Evolutionary conservation across 345 rosid species (phyloP).

Genomic region (Anastatica hierochuntica): DNA sequence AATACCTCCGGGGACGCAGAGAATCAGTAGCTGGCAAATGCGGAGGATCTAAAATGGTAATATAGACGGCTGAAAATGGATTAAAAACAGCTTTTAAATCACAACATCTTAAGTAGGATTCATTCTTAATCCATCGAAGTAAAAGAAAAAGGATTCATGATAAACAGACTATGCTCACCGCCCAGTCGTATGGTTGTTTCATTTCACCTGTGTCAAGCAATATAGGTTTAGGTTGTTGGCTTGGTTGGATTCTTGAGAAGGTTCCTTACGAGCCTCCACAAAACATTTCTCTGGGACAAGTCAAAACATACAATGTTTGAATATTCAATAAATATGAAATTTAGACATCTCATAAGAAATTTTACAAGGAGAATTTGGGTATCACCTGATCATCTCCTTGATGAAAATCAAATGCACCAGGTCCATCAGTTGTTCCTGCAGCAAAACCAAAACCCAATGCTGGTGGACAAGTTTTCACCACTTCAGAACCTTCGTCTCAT

Average conservation of each 20-base stretch:
- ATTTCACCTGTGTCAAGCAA: conserved; percentile 88
- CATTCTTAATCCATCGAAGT: background rate
- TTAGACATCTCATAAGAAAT: background rate
- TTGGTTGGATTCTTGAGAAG: conserved; percentile 53
- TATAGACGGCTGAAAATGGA: conserved; percentile 51
- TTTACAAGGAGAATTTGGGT: background rate
- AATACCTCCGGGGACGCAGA: conserved; percentile 87
- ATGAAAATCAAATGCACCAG: conserved; percentile 89
- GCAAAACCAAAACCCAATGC: conserved; percentile 94
- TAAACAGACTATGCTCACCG: conserved; percentile 34
- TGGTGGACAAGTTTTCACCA: conserved; percentile 75
- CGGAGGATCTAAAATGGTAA: conserved; percentile 77
- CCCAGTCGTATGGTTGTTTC: conserved; percentile 82
- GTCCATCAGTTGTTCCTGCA: conserved; percentile 98
- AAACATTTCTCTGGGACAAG: conserved; percentile 59
- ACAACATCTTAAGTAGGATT: background rate
- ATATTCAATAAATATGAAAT: background rate
- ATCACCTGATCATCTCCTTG: conserved; percentile 82
- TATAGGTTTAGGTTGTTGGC: conserved; percentile 81
- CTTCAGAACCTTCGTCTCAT: conserved; percentile 49
- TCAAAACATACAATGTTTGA: background rate
- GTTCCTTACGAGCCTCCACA: conserved; percentile 72
- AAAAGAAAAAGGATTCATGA: background rate
- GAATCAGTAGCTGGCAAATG: conserved; percentile 70
- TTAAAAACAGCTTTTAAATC: background rate